These are phyloP conservation scores for Casuarina cunninghamiana DNA, from an alignment of 306 rosid genomes.

Conservation along the genomic window DNA sequence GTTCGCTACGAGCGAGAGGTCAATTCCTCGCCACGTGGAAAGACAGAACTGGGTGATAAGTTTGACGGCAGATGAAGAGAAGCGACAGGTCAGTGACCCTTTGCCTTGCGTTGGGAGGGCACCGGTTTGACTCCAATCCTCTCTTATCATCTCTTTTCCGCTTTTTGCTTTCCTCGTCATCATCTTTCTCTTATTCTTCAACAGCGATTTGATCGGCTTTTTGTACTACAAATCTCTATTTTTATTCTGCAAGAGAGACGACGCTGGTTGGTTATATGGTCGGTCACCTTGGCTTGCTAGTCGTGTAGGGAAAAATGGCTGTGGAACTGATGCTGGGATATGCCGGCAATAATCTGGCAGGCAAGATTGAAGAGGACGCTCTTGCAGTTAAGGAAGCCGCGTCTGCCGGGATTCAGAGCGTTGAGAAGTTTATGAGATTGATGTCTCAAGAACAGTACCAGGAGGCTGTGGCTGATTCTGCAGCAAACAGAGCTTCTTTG, in stretches of 20 bases:
- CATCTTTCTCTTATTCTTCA: constrained; percentile 2
- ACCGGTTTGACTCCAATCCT: constrained; percentile 41
- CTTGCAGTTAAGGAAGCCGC: constrained; percentile 63
- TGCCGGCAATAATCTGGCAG: constrained; percentile 28
- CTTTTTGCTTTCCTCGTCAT: constrained; percentile 14
- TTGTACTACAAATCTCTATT: background rate
- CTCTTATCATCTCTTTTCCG: background rate
- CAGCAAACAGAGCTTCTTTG: background rate
- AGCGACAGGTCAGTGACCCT: constrained; percentile 16
- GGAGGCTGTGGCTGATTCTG: constrained; percentile 8
- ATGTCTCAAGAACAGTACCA: constrained; percentile 36
- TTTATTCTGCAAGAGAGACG: background rate
- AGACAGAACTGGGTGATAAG: background rate
- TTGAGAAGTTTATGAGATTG: constrained; percentile 58
- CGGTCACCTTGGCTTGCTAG: background rate
- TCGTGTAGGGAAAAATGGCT: constrained; percentile 36
- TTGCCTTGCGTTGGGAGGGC: constrained; percentile 19
- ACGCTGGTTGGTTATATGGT: background rate
- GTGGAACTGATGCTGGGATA: constrained; percentile 44
- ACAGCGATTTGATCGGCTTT: background rate
- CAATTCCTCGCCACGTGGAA: constrained; percentile 43
- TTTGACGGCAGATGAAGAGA: constrained; percentile 45
- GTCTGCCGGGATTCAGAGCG: constrained; percentile 67
- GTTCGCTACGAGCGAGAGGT: constrained; percentile 16
- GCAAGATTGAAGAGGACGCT: constrained; percentile 24